Percentiles rank a stretch among this genome's conserved stretches.
phyloP scores from a whole-genome alignment of 2,329 filamentous ascomycete genomes.

The Tolypocladium endophyticum region DNA sequence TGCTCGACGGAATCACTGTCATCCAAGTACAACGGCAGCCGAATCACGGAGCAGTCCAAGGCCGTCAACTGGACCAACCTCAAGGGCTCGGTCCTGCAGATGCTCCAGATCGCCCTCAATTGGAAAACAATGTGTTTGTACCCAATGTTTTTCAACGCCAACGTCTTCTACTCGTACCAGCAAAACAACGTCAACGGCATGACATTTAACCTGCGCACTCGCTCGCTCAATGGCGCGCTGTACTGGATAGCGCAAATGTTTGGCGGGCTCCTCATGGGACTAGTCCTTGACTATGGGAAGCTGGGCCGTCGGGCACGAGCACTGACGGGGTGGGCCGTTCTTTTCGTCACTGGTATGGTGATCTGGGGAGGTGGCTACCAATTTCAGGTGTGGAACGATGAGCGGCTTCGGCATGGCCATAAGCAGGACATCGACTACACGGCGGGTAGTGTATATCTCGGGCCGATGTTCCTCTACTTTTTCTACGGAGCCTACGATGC shows the following conservation, averaged over 20 bases:
- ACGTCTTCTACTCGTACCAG: constrained; percentile 46
- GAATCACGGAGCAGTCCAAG: constrained; percentile 25
- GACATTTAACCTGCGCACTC: constrained; percentile 42
- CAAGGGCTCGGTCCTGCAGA: constrained; percentile 23
- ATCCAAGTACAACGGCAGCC: constrained; percentile 18
- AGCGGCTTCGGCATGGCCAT: constrained; percentile 23
- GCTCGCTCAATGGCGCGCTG: constrained; percentile 39
- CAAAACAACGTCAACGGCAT: constrained; percentile 43
- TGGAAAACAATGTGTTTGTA: constrained; percentile 36
- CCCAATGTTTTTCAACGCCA: constrained; percentile 42
- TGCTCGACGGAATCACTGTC: constrained; percentile 33
- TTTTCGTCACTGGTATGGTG: constrained; percentile 38
- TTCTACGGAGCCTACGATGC: constrained; percentile 62
- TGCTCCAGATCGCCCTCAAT: constrained; percentile 16
- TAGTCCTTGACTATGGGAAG: constrained; percentile 29
- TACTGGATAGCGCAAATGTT: constrained; percentile 47
- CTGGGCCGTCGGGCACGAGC: constrained; percentile 34
- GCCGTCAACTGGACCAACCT: constrained; percentile 23
- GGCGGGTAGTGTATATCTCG: constrained; percentile 37
- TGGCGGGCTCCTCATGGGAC: constrained; percentile 35
- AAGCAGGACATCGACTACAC: constrained; percentile 37
- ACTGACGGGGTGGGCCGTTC: constrained; percentile 30
- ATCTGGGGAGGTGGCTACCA: constrained; percentile 51
- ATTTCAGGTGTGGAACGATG: constrained; percentile 49
- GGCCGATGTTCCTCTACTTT: constrained; percentile 59